These are phyloP conservation scores for Beauveria brongniartii DNA, from an alignment of 2,329 filamentous ascomycete genomes.

Conservation along the genomic window DNA sequence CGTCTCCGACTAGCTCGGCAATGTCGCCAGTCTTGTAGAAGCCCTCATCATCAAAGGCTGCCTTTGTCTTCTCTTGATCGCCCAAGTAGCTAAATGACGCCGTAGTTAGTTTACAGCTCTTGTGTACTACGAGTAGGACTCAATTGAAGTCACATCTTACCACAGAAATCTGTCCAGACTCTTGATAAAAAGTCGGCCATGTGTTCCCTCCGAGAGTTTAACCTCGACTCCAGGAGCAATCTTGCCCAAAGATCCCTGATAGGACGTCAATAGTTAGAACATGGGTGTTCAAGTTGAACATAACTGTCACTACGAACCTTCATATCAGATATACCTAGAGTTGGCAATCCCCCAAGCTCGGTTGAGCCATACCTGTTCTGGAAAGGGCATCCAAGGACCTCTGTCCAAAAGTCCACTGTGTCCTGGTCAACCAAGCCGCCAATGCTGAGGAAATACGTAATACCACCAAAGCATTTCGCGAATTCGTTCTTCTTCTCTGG, in stretches of 20 bases:
- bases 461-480: neutral
- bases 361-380: constrained; percentile 13
- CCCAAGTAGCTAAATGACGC: neutral
- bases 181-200: constrained; percentile 16
- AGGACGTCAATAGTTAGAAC: neutral
- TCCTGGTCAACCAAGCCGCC: neutral
- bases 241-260: constrained; percentile 7
- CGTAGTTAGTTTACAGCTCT: neutral
- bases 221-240: constrained; percentile 7
- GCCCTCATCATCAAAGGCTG: neutral
- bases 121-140: neutral
- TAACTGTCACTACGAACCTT: neutral
- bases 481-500: constrained; percentile 5
- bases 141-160: neutral
- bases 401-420: constrained; percentile 14
- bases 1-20: neutral
- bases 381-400: constrained; percentile 10
- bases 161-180: constrained; percentile 7
- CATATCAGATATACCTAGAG: neutral
- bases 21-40: constrained; percentile 1
- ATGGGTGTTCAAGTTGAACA: neutral
- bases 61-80: neutral
- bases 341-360: constrained; percentile 5
- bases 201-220: constrained; percentile 14
- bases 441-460: constrained; percentile 1